Percentiles rank a stretch among this genome's conserved stretches.
Evolutionary conservation across 108 stramenopile genomes (phyloP).

Genomic region (Mayamaea pseudoterrestris): DNA sequence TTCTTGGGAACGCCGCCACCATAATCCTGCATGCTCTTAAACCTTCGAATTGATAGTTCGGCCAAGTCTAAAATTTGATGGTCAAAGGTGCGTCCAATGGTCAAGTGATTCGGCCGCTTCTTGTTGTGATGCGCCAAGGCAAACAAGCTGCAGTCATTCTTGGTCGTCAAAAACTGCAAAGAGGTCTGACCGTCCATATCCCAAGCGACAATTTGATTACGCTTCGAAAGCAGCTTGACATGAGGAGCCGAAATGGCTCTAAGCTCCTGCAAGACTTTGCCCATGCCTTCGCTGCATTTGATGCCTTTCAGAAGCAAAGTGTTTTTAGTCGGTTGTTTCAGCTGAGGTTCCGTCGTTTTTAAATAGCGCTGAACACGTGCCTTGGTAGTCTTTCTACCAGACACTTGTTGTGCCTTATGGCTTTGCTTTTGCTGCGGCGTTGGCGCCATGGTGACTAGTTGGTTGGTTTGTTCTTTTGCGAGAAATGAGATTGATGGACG

Average conservation of each 20-base stretch:
- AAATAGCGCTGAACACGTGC: constrained; percentile 78
- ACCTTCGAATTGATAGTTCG: constrained; percentile 85
- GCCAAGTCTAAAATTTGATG: constrained; percentile 94
- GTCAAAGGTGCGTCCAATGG: constrained; percentile 94
- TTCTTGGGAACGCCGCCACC: constrained; percentile 70
- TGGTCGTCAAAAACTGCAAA: constrained; percentile 80
- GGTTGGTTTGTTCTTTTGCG: no score
- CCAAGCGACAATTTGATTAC: constrained; percentile 79
- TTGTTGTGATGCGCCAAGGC: constrained; percentile 93
- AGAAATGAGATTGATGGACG: no score
- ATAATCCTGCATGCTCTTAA: constrained; percentile 67
- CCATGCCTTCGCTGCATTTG: constrained; percentile 75
- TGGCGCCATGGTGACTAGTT: constrained; percentile 51
- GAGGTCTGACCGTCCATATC: constrained; percentile 66
- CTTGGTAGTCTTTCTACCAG: constrained; percentile 74
- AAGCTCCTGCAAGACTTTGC: constrained; percentile 69
- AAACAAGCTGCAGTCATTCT: constrained; percentile 93
- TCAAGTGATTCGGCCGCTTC: constrained; percentile 97
- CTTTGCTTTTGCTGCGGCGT: constrained; percentile 66
- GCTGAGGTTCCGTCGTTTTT: constrained; percentile 60
- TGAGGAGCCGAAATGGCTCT: constrained; percentile 74
- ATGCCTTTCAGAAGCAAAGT: constrained; percentile 83
- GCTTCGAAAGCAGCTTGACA: constrained; percentile 72
- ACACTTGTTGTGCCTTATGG: constrained; percentile 49
- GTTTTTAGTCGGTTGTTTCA: constrained; percentile 58